phyloP scores from a whole-genome alignment of 805 yeast species.

The Spathaspora hagerdaliae region DNA sequence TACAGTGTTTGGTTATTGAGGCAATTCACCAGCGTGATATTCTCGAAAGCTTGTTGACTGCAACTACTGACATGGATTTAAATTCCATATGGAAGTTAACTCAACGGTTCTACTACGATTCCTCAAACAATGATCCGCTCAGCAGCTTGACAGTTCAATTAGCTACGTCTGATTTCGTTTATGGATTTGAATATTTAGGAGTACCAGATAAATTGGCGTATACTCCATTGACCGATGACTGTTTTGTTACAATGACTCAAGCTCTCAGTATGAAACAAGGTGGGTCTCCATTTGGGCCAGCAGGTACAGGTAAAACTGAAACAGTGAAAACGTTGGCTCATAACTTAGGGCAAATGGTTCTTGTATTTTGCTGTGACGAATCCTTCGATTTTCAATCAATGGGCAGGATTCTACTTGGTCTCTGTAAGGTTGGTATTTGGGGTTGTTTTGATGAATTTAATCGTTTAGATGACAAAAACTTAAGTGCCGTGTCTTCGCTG shows the following conservation, averaged over 20 bases:
- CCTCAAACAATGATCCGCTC: slow-evolving; percentile 17
- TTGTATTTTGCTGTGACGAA: slow-evolving; percentile 91
- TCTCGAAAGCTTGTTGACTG: slow-evolving; percentile 11
- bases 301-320: slow-evolving; percentile 97
- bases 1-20: slow-evolving; percentile 66
- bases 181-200: slow-evolving; percentile 85
- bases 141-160: slow-evolving; percentile 46
- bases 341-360: slow-evolving; percentile 72
- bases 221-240: slow-evolving; percentile 66
- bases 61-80: slow-evolving; percentile 5
- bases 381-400: slow-evolving; percentile 78
- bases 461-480: slow-evolving; percentile 61
- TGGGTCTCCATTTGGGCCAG: slow-evolving; percentile 94
- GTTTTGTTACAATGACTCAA: slow-evolving; percentile 66
- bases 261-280: slow-evolving; percentile 74
- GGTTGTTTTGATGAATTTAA: slow-evolving; percentile 96
- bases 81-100: slow-evolving; percentile 47
- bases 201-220: slow-evolving; percentile 66
- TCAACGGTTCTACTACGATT: slow-evolving; percentile 45
- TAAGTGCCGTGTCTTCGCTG: slow-evolving; percentile 83
- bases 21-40: slow-evolving; percentile 54
- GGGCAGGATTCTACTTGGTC: slow-evolving; percentile 71
- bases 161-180: slow-evolving; percentile 46
- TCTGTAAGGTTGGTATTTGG: slow-evolving; percentile 85
- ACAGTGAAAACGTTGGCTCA: slow-evolving; percentile 80